Conservation (phyloP, 164 flowering plant species). For the Sextonia rubra region DNA sequence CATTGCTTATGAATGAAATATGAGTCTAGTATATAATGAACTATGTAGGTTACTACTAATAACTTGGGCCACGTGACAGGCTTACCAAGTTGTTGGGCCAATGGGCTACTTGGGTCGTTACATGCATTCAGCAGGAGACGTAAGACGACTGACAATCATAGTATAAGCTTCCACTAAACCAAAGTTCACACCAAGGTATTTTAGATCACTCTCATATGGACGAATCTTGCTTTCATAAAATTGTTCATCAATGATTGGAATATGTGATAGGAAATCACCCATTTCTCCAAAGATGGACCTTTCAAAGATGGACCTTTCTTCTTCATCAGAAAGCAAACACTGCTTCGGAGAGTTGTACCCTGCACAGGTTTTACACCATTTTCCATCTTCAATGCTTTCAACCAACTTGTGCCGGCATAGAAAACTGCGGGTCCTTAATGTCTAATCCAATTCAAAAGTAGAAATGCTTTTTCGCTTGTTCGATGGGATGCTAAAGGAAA, state of each 20-base stretch:
- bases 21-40: too few species aligned
- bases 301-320: constrained; percentile 32
- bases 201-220: constrained; percentile 39
- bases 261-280: constrained; percentile 50
- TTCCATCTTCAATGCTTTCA: constrained; percentile 38
- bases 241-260: constrained; percentile 43
- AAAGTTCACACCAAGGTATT: constrained; percentile 47
- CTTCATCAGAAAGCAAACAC: constrained; percentile 35
- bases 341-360: constrained; percentile 43
- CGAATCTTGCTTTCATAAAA: constrained; percentile 37
- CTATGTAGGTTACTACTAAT: too few species aligned
- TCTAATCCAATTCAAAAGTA: constrained; percentile 48
- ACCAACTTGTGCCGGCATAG: constrained; percentile 29
- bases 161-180: constrained; percentile 41
- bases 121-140: constrained; percentile 34
- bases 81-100: too few species aligned
- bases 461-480: constrained; percentile 38
- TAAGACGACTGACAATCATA: constrained; percentile 46
- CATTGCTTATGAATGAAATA: too few species aligned
- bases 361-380: constrained; percentile 43
- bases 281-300: constrained; percentile 30
- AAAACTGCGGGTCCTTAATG: constrained; percentile 6
- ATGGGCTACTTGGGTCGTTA: too few species aligned
- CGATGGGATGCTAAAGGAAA: constrained; percentile 39
- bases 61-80: too few species aligned